Evolutionary conservation across 2,329 filamentous ascomycete species (phyloP), one percentile per base, ranked within the genome.

Genomic region (Phyllosticta citribraziliensis): DNA sequence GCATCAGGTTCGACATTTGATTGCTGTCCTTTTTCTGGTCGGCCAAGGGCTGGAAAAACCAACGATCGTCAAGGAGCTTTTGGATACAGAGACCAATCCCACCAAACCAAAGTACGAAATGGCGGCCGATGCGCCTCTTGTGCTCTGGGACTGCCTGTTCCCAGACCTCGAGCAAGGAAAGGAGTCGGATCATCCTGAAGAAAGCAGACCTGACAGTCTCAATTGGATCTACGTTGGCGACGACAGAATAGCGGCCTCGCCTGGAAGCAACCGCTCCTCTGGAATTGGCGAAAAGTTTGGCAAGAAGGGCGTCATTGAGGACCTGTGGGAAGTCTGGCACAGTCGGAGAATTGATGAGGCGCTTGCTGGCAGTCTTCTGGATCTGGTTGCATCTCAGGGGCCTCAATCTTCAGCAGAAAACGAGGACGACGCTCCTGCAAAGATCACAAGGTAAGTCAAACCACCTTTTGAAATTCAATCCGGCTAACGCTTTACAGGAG

Each of bases 1-100:
- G 94, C 94, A 99, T 76, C 94, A 99, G 76, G 95, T 99, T 66
- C 86, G 94, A 24, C 90, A 93, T 77, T 92, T 99, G 84, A 86
- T 95, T n/a, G 84, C 87, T 17, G 80, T 97, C 6, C 79, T 99
- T n/a, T 97, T 99, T 78, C 79, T 94, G 11, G 86, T 97, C 9
- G 94, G 90, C 27, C 94, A 99, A 75, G 86, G 91, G 0, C 82
- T 96, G 17, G 94, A 99, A 73, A 72, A 79, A 27, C 88, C 92
- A 0, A 82, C 82, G 0, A 76, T 97, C 14, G 80, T 97, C 52
- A 80, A 84, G 57, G 80, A 87, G 24, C 79, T 99, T 52, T 81
- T 99, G 25, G 88, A 97, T 70, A 78, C 89, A 9, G 69, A 78
- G 27, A 82, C 81, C 65, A 87, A 86, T 67, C 90, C 92, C 2